Evolutionary conservation across 2,329 filamentous ascomycete species (phyloP).

Genomic region (Exophiala dermatitidis): DNA sequence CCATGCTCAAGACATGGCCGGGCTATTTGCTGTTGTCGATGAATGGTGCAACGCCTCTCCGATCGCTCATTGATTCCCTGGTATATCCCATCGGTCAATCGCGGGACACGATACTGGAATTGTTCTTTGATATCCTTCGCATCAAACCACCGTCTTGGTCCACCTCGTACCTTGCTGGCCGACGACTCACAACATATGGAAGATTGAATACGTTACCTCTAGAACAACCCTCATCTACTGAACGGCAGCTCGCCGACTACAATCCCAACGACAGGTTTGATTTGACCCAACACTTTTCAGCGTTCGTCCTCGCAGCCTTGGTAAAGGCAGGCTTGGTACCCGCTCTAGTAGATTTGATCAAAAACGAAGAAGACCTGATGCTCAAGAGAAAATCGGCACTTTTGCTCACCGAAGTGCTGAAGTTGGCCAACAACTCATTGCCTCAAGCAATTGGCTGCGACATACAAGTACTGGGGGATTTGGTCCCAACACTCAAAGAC

Average conservation of each 20-base stretch:
- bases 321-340: constrained; percentile 65
- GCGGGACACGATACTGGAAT: constrained; percentile 74
- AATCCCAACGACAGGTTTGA: constrained; percentile 68
- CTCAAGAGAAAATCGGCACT: constrained; percentile 84
- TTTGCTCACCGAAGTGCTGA: constrained; percentile 82
- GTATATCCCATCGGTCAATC: constrained; percentile 52
- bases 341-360: constrained; percentile 44
- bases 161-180: constrained; percentile 85
- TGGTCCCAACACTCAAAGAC: constrained; percentile 68
- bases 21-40: constrained; percentile 82
- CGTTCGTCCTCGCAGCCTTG: constrained; percentile 76
- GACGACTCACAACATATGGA: constrained; percentile 92
- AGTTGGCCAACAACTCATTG: constrained; percentile 77
- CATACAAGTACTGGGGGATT: constrained; percentile 78
- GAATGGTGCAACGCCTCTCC: constrained; percentile 77
- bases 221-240: constrained; percentile 41
- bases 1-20: constrained; percentile 86
- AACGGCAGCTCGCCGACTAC: constrained; percentile 48
- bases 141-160: constrained; percentile 96
- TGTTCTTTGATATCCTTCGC: constrained; percentile 73
- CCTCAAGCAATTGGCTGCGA: constrained; percentile 75
- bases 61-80: constrained; percentile 65
- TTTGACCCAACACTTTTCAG: constrained; percentile 89
- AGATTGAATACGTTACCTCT: constrained; percentile 77
- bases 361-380: constrained; percentile 43